A percentile compares a stretch with the other conserved stretches of the same genome.
Evolutionary conservation across 805 yeast genomes (phyloP).

Genomic region (Metschnikowia henanensis): DNA sequence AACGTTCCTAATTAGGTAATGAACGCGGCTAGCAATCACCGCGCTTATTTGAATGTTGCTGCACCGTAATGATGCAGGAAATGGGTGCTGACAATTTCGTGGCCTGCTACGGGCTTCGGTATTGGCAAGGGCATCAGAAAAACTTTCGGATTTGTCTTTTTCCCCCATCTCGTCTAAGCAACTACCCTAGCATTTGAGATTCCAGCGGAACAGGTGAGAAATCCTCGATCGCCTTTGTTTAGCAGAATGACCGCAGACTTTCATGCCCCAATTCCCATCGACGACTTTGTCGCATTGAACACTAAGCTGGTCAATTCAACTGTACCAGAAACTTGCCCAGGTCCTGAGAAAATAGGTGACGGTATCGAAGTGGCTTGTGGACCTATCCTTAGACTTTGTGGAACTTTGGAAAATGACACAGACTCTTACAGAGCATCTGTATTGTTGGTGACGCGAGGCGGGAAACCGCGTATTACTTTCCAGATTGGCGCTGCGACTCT

Average conservation of each 20-base stretch:
- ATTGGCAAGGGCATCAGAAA: too few species aligned
- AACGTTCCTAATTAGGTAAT: neutral
- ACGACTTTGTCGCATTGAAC: slow-evolving; percentile 30
- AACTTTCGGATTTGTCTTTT: too few species aligned
- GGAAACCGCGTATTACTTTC: slow-evolving; percentile 33
- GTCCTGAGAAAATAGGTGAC: slow-evolving; percentile 22
- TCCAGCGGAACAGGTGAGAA: too few species aligned
- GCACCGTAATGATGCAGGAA: slow-evolving; percentile 5
- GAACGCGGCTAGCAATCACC: neutral
- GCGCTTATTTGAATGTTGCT: slow-evolving; percentile 3
- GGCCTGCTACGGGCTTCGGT: slow-evolving; percentile 4
- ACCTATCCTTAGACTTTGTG: slow-evolving; percentile 70
- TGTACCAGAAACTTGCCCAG: slow-evolving; percentile 33
- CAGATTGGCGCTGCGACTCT: slow-evolving; percentile 35
- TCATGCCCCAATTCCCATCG: slow-evolving; percentile 29
- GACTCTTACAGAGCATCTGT: slow-evolving; percentile 66
- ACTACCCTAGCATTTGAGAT: too few species aligned
- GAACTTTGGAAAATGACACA: slow-evolving; percentile 51
- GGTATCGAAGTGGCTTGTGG: slow-evolving; percentile 63
- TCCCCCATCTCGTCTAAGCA: too few species aligned
- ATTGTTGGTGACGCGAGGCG: slow-evolving; percentile 58
- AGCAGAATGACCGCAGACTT: slow-evolving; percentile 16
- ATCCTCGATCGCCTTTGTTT: neutral
- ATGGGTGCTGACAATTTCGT: slow-evolving; percentile 6
- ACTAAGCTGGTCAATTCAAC: slow-evolving; percentile 16